A percentile compares a stretch with the other conserved stretches of the same genome.
Conservation (phyloP, 306 rosid genomes). For the Trifolium dubium region DNA sequence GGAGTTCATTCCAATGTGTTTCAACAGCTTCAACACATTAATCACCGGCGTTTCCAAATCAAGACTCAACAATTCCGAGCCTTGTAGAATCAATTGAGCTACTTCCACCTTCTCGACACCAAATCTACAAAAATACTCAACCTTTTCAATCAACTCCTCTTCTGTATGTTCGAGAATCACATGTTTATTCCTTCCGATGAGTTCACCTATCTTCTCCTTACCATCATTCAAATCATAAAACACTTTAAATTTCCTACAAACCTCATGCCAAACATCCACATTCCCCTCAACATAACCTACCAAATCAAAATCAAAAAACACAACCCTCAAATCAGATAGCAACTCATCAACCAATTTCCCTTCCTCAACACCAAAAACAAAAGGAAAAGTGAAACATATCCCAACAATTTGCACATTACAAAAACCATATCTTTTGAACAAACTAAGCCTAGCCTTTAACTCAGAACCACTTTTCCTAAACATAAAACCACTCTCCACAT, state of each 20-base stretch:
- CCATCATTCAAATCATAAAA: slow-evolving; percentile 64
- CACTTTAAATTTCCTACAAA: slow-evolving; percentile 64
- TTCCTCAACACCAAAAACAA: slow-evolving; percentile 50
- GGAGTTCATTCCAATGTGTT: slow-evolving; percentile 56
- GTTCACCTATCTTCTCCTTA: slow-evolving; percentile 50
- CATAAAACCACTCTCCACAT: slow-evolving; percentile 51
- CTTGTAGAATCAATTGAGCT: slow-evolving; percentile 55
- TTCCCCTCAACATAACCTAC: slow-evolving; percentile 59
- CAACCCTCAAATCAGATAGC: slow-evolving; percentile 54
- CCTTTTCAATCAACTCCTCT: slow-evolving; percentile 53
- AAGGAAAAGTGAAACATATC: slow-evolving; percentile 75
- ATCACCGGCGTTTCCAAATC: slow-evolving; percentile 55
- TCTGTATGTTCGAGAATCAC: slow-evolving; percentile 56
- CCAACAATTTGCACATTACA: slow-evolving; percentile 59
- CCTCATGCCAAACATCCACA: slow-evolving; percentile 61
- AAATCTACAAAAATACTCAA: slow-evolving; percentile 60
- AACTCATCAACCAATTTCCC: slow-evolving; percentile 42
- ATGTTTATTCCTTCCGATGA: slow-evolving; percentile 53
- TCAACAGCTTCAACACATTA: slow-evolving; percentile 62
- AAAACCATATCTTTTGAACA: slow-evolving; percentile 58
- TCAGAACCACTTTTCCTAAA: slow-evolving; percentile 47
- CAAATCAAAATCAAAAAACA: slow-evolving; percentile 59
- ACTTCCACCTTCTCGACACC: slow-evolving; percentile 59
- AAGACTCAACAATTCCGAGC: slow-evolving; percentile 56
- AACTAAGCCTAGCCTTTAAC: slow-evolving; percentile 52